Percentiles rank a stretch among this genome's conserved stretches.
Evolutionary conservation across 352 stramenopile species (phyloP).

Genomic region (Phytopythium vexans): DNA sequence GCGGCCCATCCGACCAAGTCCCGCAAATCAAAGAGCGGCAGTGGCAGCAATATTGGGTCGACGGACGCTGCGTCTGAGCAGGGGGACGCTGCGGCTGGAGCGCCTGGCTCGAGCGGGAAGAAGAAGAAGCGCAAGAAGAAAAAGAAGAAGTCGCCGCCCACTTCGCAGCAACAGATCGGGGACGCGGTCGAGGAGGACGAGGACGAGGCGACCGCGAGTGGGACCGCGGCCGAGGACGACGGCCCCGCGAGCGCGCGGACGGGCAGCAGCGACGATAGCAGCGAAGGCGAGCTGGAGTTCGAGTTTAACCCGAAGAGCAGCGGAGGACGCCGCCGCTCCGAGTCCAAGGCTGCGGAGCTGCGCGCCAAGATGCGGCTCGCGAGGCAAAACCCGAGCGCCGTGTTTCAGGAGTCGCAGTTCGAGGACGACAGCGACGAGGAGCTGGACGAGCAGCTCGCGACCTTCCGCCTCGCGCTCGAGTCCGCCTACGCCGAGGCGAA

Average conservation of each 20-base stretch:
- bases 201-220: constrained; percentile 16
- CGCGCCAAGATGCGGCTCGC: constrained; percentile 66
- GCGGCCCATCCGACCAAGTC: constrained; percentile 8
- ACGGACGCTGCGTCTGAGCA: too few species aligned
- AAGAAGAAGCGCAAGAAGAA: constrained; percentile 80
- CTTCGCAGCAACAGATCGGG: constrained; percentile 14
- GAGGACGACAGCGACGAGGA: constrained; percentile 80
- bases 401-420: constrained; percentile 80
- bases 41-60: constrained; percentile 10
- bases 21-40: too few species aligned
- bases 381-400: constrained; percentile 65
- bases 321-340: background rate
- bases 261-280: constrained; percentile 6
- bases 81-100: background rate
- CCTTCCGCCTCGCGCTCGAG: constrained; percentile 73
- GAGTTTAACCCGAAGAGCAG: constrained; percentile 6
- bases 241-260: constrained; percentile 2
- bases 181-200: constrained; percentile 24
- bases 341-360: constrained; percentile 21
- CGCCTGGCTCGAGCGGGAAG: constrained; percentile 19
- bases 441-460: constrained; percentile 69
- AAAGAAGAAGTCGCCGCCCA: constrained; percentile 49
- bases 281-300: constrained; percentile 4
- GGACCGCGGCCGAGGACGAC: background rate
- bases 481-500: constrained; percentile 63